phyloP scores from a whole-genome alignment of 345 rosid genomes.

The Conringia planisiliqua region DNA sequence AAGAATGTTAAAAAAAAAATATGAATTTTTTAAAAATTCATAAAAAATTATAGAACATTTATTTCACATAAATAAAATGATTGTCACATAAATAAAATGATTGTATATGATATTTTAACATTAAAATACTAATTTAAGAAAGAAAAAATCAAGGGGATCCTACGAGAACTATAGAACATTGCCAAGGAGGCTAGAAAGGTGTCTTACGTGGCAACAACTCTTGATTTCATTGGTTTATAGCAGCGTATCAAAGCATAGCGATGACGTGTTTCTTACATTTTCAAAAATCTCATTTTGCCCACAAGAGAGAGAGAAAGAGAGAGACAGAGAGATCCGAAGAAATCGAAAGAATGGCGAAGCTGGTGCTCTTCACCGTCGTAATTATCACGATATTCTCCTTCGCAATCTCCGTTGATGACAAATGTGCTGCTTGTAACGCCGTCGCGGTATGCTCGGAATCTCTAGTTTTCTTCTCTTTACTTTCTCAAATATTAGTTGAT shows the following conservation, averaged over 20 bases:
- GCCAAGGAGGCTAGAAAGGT: not conserved
- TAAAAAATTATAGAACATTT: too few relatives aligned
- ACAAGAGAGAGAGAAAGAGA: not conserved
- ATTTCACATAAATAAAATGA: too few relatives aligned
- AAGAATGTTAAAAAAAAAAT: too few relatives aligned
- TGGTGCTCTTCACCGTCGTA: slow-evolving; percentile 17
- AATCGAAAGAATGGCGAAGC: slow-evolving; percentile 18
- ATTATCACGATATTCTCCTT: slow-evolving; percentile 30
- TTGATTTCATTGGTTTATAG: not conserved
- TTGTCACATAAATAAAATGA: too few relatives aligned
- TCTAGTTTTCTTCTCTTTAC: too few relatives aligned
- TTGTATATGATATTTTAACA: too few relatives aligned
- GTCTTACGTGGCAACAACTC: not conserved
- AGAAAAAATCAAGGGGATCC: too few relatives aligned
- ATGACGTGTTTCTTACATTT: not conserved
- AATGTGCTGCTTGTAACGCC: slow-evolving; percentile 84
- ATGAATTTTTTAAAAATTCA: too few relatives aligned
- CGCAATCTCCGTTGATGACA: slow-evolving; percentile 54
- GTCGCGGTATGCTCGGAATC: slow-evolving; percentile 57
- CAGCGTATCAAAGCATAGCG: not conserved
- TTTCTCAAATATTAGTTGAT: not conserved
- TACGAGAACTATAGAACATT: too few relatives aligned
- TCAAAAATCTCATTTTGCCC: not conserved
- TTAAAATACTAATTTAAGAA: too few relatives aligned
- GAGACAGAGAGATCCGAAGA: not conserved